Evolutionary conservation across 768 basidiomycete genomes (phyloP), one percentile per base, ranked within the genome.

Genomic region (Fibroporia radiculosa): DNA sequence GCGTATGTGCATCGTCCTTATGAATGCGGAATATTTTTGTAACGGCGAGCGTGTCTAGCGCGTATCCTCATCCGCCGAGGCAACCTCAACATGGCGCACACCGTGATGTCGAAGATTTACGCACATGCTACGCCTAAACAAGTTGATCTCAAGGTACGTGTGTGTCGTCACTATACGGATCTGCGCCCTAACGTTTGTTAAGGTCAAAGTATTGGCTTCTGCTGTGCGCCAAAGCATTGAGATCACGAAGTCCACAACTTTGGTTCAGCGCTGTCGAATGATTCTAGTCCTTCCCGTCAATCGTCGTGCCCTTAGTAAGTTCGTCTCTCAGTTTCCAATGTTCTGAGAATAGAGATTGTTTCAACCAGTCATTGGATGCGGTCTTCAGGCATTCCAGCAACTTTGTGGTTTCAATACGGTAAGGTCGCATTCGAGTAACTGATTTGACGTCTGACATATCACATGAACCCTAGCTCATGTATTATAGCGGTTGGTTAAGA

Each of bases 321-420:
- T 34, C 45, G n/a, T 33, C n/a, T n/a, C 19, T 42, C 22, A 10
- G 8, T 49, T 27, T 19, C 5, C 34, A 28, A n/a, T 36, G 44
- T n/a, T n/a, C n/a, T n/a, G n/a, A n/a, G 14, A n/a, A 0, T 20
- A 23, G 4, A 18, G 2, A 8, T 19, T 25, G 13, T 27, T 22
- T 23, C 38, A 48, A 39, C 11, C 45, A 86, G 83, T 84, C 50
- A 71, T 91, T 12, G 82, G 76, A 8, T 85, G 84, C 56, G 87
- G 83, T 34, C 77, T 90, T 62, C 87, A 90, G 65, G 85, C 82
- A 0, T 82, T 80, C 62, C 88, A 92, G 57, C 88, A 90, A 57
- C 70, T 90, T 0, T 89, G 80, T 49, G 88, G 88, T 1, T 89
- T 88, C 69, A 89, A 90, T 55, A 86, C 87, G 0, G 72, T 88